Conservation (phyloP, 371 early-diverging fungal species). For the Mortierella sp. region DNA sequence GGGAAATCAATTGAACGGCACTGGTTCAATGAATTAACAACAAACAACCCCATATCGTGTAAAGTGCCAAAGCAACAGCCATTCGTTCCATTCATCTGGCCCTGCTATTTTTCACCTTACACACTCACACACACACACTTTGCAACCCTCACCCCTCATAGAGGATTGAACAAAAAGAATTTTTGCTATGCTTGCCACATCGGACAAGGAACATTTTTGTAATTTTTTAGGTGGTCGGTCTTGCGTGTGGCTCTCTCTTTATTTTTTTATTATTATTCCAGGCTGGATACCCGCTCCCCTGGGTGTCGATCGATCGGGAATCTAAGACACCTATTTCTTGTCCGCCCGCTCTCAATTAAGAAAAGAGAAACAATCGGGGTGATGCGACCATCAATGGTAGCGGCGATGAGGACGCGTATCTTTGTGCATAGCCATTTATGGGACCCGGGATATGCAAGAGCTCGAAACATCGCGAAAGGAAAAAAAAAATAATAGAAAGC, state of each 20-base stretch:
- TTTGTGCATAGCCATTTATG: too few species aligned
- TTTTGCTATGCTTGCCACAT: neutral
- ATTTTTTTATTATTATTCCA: neutral
- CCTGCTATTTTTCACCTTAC: too few species aligned
- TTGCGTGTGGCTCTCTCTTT: slow-evolving; percentile 6
- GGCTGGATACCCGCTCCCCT: neutral
- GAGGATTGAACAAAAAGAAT: neutral
- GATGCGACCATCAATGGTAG: too few species aligned
- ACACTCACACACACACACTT: too few species aligned
- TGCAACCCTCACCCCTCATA: neutral
- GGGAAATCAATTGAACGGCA: neutral
- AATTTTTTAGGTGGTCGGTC: neutral
- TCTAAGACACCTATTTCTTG: neutral
- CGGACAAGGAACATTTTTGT: neutral
- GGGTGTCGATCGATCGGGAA: slow-evolving; percentile 3
- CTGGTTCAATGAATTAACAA: neutral
- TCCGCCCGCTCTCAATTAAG: neutral
- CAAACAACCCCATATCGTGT: neutral
- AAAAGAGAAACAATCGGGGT: neutral
- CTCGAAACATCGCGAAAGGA: too few species aligned
- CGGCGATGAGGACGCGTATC: neutral
- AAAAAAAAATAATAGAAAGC: too few species aligned
- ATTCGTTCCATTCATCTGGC: too few species aligned
- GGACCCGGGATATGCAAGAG: too few species aligned
- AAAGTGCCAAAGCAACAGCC: too few species aligned